These are phyloP conservation scores for Platanthera guangdongensis DNA, from an alignment of 106 monocot species.

Conservation along the genomic window DNA sequence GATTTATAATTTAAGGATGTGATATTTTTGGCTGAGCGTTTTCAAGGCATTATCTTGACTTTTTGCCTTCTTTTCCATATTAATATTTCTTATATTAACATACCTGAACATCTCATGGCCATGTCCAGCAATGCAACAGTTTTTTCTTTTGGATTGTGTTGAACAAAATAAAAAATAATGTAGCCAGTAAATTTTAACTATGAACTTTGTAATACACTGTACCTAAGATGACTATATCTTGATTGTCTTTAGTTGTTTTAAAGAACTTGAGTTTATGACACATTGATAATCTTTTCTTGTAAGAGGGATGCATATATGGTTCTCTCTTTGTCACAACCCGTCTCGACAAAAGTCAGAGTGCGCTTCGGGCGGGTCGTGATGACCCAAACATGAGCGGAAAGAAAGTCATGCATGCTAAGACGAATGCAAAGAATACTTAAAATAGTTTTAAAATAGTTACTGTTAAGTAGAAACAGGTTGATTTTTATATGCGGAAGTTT, in stretches of 20 bases:
- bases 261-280: background rate
- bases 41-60: background rate
- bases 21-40: background rate
- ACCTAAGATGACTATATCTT: background rate
- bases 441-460: too few species aligned
- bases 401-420: too few species aligned
- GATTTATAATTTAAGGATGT: background rate
- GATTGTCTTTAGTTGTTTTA: background rate
- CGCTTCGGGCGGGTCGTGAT: too few species aligned
- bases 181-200: background rate
- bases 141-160: background rate
- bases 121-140: background rate
- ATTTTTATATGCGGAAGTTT: too few species aligned
- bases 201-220: too few species aligned
- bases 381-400: too few species aligned
- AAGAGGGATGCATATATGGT: too few species aligned
- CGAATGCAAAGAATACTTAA: too few species aligned
- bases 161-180: background rate
- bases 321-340: too few species aligned
- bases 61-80: background rate
- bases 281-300: background rate
- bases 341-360: too few species aligned
- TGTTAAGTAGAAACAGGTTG: too few species aligned
- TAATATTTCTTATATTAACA: background rate
- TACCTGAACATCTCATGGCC: background rate